Base-by-base conservation (phyloP, 805 yeast genomes). In the Yarrowia keelungensis region DNA sequence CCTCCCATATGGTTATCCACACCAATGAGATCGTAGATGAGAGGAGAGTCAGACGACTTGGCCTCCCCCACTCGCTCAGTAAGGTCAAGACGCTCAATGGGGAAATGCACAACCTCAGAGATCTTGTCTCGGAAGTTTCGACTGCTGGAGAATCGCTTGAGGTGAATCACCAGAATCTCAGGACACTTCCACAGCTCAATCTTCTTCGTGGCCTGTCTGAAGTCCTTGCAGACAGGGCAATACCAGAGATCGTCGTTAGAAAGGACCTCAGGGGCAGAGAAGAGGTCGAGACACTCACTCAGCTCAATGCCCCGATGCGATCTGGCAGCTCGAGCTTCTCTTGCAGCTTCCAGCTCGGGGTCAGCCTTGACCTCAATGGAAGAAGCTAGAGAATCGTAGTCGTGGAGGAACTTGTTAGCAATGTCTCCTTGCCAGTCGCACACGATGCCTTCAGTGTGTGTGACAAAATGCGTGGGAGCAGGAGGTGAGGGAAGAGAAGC, bases 1-100 rank as follows among this genome's bases (percentile, higher is more conserved):
- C 98, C 97, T 64, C 98, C 99, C 76, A 84, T 92, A 76, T 95
- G 99, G 76, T 94, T 95, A 76, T 93, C 98, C 26, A 95, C 97
- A 0, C 95, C 98, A 73, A 91, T 83, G 71, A 95, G 80, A 76
- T 95, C 98, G 77, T 94, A 94, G 0, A 90, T 75, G n/a, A 78
- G 73, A 3, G 73, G 74, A 68, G 38, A 15, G 8, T 41, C 36
- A 5, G 72, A 49, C 71, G 3, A 72, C 70, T 39, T 75, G 54
- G 74, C 80, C 14, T 76, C 76, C 3, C 80, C 82, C 5, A 91
- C 82, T 72, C 87, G 85, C n/a, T 82, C 80, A 1, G 85, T 76
- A 83, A 94, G 82, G 73, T 94, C 95, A 49, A 95, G 81, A 0
- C 90, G 92, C 69, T 86, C 88, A 41, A 92, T 87, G 0, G 99